A percentile compares a stretch with the other conserved stretches of the same genome.
Conservation (phyloP, 1,284 basidiomycete species). For the Sporisorium exsertum region DNA sequence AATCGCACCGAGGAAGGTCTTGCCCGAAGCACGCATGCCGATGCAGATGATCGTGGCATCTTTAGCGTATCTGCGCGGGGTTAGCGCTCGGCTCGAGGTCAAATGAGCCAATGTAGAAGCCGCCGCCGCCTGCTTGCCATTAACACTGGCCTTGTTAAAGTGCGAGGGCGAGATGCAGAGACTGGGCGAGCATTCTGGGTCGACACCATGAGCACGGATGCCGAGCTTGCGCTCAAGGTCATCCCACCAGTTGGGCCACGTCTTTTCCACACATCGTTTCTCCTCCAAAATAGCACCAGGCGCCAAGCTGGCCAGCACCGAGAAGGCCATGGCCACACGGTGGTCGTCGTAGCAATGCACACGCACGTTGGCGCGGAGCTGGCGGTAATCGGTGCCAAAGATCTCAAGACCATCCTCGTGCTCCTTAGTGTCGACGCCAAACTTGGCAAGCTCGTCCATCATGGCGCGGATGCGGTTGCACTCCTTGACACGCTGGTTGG, state of each 20-base stretch:
- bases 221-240: slow-evolving; percentile 96
- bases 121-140: slow-evolving; percentile 11
- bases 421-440: slow-evolving; percentile 91
- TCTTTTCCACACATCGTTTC: slow-evolving; percentile 98
- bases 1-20: slow-evolving; percentile 86
- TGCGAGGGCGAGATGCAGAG: slow-evolving; percentile 57
- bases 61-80: slow-evolving; percentile 69
- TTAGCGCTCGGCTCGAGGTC: slow-evolving; percentile 33
- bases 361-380: slow-evolving; percentile 74
- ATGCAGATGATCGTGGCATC: slow-evolving; percentile 84
- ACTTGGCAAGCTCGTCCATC: slow-evolving; percentile 95
- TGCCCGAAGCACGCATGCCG: slow-evolving; percentile 97
- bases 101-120: slow-evolving; percentile 15
- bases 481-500: slow-evolving; percentile 98
- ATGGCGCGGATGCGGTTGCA: slow-evolving; percentile 97
- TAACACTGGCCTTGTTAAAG: slow-evolving; percentile 53
- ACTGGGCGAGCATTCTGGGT: slow-evolving; percentile 71
- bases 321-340: slow-evolving; percentile 98
- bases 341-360: slow-evolving; percentile 98
- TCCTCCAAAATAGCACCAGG: slow-evolving; percentile 88
- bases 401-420: slow-evolving; percentile 93
- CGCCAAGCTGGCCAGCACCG: slow-evolving; percentile 80
- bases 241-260: slow-evolving; percentile 99
- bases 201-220: slow-evolving; percentile 86
- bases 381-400: slow-evolving; percentile 79